A percentile compares a stretch with the other conserved stretches of the same genome.
Conservation (phyloP, 2,329 filamentous ascomycete species). For the Colletotrichum spaethianum region DNA sequence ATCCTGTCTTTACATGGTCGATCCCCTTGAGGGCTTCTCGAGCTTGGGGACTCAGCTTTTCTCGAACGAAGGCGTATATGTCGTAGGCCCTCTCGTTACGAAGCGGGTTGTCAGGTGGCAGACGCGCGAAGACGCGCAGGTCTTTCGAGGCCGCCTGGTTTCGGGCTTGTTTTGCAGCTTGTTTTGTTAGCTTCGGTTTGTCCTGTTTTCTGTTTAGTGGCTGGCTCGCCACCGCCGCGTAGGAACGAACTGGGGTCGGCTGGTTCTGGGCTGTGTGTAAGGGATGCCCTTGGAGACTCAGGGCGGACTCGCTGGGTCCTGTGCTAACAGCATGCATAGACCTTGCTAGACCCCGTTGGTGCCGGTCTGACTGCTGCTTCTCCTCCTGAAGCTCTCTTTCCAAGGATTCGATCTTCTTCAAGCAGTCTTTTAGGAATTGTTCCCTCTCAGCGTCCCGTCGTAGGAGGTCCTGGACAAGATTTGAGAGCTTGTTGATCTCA, state of each 20-base stretch:
- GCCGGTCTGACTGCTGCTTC: neutral
- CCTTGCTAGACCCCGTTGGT: neutral
- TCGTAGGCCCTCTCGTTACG: constrained; percentile 2
- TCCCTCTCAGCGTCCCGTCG: neutral
- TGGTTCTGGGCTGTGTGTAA: neutral
- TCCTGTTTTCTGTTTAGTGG: neutral
- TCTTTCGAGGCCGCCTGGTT: constrained; percentile 6
- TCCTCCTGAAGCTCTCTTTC: too few relatives aligned
- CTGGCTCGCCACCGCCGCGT: neutral
- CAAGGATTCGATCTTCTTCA: neutral
- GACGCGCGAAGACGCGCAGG: neutral
- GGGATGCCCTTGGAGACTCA: neutral
- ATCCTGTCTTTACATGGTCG: neutral
- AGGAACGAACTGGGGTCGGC: neutral
- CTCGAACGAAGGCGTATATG: constrained; percentile 5
- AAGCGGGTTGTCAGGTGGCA: constrained; percentile 4
- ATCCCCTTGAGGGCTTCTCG: too few relatives aligned
- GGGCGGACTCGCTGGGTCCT: neutral
- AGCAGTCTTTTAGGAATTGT: neutral
- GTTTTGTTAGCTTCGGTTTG: neutral
- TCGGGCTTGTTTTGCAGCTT: neutral
- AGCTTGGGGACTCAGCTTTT: neutral
- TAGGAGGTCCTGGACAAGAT: too few relatives aligned
- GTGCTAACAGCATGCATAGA: neutral
- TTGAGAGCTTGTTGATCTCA: neutral